phyloP scores from a whole-genome alignment of 2,329 filamentous ascomycete genomes.

The Colletotrichum cuscutae region DNA sequence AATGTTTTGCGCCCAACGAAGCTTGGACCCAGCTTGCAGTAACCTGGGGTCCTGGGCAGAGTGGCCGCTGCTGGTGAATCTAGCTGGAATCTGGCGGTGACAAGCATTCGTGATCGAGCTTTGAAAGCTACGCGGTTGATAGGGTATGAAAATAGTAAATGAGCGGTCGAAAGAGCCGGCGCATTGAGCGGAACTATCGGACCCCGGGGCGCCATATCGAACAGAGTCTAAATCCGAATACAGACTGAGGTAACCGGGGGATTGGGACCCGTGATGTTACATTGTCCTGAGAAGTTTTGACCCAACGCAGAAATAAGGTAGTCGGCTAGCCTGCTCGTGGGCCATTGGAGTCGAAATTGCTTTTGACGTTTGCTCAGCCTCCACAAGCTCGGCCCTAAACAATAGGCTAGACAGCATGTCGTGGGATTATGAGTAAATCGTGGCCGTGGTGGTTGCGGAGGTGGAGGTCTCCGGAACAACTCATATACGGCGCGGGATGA shows the following conservation, averaged over 20 bases:
- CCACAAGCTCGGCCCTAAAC: not conserved
- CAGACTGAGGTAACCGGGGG: not conserved
- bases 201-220: conserved; percentile 6
- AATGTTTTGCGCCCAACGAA: not conserved
- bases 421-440: not conserved
- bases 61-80: not conserved
- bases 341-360: conserved; percentile 12
- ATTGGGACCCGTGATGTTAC: not conserved
- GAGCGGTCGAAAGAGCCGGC: not conserved
- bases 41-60: not conserved
- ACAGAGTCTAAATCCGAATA: not conserved
- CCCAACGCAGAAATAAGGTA: not conserved
- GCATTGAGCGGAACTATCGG: not conserved
- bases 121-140: no score
- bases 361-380: conserved; percentile 21
- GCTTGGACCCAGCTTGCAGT: not conserved
- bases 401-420: not conserved
- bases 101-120: no score
- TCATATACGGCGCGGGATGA: conserved; percentile 22
- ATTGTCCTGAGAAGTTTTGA: not conserved
- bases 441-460: not conserved
- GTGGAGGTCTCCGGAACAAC: conserved; percentile 25
- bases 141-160: no score
- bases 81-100: not conserved
- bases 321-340: not conserved